These are phyloP conservation scores for Verticillium nonalfalfae DNA, from an alignment of 2,329 filamentous ascomycete species.

Conservation along the genomic window DNA sequence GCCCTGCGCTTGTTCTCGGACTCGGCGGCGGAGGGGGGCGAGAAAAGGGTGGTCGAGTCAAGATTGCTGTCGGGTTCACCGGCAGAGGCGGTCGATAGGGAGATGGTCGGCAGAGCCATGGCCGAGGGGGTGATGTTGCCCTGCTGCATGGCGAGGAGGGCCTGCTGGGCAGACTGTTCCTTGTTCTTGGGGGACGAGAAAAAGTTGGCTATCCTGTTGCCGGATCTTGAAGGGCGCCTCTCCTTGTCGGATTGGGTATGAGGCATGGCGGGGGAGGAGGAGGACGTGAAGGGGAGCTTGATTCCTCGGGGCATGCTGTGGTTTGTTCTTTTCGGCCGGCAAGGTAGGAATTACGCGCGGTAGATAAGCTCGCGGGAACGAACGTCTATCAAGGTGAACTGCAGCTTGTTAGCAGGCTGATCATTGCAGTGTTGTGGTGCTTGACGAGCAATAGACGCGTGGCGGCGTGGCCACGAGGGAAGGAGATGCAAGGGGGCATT, in stretches of 20 bases:
- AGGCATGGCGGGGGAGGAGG: conserved; percentile 34
- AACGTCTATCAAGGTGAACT: conserved; percentile 6
- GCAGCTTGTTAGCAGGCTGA: conserved; percentile 5
- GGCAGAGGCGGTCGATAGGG: conserved; percentile 76
- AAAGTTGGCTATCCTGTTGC: conserved; percentile 73
- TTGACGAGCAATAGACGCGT: neutral
- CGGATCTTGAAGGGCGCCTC: conserved; percentile 46
- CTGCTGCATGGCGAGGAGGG: conserved; percentile 55
- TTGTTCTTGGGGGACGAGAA: conserved; percentile 78
- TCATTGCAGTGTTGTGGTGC: neutral
- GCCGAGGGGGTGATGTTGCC: conserved; percentile 60
- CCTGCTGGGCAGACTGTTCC: conserved; percentile 39
- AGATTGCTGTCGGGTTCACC: conserved; percentile 61
- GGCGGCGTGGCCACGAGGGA: neutral
- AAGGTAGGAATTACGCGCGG: conserved; percentile 14
- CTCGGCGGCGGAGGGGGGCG: conserved; percentile 82
- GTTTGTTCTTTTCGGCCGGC: conserved; percentile 14
- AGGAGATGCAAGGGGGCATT: neutral
- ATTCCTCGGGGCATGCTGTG: conserved; percentile 51
- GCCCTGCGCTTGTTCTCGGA: conserved; percentile 66
- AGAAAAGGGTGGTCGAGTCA: conserved; percentile 74
- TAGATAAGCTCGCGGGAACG: neutral
- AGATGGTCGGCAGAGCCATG: conserved; percentile 82
- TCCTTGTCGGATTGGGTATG: conserved; percentile 44
- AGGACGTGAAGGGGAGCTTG: conserved; percentile 48